phyloP scores from a whole-genome alignment of 2,329 filamentous ascomycete genomes.

The Colletotrichum filicis region DNA sequence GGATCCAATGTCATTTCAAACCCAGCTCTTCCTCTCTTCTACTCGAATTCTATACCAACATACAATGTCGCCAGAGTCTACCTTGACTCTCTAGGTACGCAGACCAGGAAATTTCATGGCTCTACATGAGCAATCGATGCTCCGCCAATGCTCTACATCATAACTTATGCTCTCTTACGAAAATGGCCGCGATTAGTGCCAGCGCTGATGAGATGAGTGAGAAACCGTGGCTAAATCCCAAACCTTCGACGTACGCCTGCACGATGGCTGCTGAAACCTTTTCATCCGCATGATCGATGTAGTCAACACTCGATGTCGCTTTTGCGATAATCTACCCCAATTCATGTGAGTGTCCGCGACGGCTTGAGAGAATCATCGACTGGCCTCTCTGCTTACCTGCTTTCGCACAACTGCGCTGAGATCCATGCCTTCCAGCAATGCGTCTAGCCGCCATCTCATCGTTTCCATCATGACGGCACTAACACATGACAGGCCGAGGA shows the following conservation, averaged over 20 bases:
- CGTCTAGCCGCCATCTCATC: constrained; percentile 35
- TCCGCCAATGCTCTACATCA: neutral
- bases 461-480: constrained; percentile 47
- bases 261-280: constrained; percentile 43
- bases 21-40: neutral
- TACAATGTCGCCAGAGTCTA: neutral
- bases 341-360: neutral
- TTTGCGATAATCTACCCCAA: constrained; percentile 43
- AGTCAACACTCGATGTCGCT: constrained; percentile 46
- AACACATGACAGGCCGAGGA: constrained; percentile 50
- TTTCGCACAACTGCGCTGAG: constrained; percentile 26
- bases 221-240: constrained; percentile 48
- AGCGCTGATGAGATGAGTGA: constrained; percentile 43
- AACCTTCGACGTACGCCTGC: constrained; percentile 46
- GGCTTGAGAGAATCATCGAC: neutral
- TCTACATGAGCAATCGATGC: neutral
- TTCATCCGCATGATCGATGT: constrained; percentile 41
- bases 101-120: neutral
- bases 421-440: constrained; percentile 29
- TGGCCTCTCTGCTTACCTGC: constrained; percentile 18
- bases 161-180: constrained; percentile 42
- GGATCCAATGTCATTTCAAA: neutral
- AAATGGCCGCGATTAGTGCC: constrained; percentile 40
- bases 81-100: neutral
- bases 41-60: neutral